Evolutionary conservation across 179 eudicot species (phyloP), one percentile per base, ranked within the genome.

Genomic region (Silene coronaria): DNA sequence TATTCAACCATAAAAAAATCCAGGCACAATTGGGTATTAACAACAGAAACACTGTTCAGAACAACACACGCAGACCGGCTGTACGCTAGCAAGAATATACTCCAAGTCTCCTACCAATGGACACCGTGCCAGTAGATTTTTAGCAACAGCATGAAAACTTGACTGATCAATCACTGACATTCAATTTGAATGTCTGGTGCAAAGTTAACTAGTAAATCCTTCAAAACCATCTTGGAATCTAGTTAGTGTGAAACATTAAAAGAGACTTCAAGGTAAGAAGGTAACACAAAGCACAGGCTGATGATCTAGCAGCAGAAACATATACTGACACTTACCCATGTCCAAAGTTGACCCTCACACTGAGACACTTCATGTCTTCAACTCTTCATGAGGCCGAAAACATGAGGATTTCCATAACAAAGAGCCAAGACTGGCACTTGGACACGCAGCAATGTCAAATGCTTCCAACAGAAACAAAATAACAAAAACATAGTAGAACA

Each of bases 241-340:
- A 5, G 17, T 4, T 17, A 57, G 19, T 6, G 24, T 22, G 64
- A 59, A 19, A 26, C 64, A 59, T 22, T 59, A 59, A 17, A 19
- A 59, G 64, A n/a, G n/a, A n/a, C n/a, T n/a, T n/a, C n/a, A n/a
- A n/a, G n/a, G n/a, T n/a, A 59, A 2, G 10, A 59, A 59, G 27
- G 64, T 21, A 59, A 59, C 64, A 59, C 64, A 59, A 59, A 6
- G 27, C 64, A 59, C 64, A 59, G 24, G 27, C 65, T 61, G 28
- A 12, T 45, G 51, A 45, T 45, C 51, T 45, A 45, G 12, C 16
- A 45, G 51, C 51, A 45, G 51, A 45, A 45, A 61, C 28, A 30
- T 30, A n/a, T n/a, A n/a, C n/a, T n/a, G 65, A 23, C 24, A 22
- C 30, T 61, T 61, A 24, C 65, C 65, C 28, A 8, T 61, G 65